These are phyloP conservation scores for Kodamaea hsintzibuensis DNA, from an alignment of 805 yeast genomes.

Conservation along the genomic window DNA sequence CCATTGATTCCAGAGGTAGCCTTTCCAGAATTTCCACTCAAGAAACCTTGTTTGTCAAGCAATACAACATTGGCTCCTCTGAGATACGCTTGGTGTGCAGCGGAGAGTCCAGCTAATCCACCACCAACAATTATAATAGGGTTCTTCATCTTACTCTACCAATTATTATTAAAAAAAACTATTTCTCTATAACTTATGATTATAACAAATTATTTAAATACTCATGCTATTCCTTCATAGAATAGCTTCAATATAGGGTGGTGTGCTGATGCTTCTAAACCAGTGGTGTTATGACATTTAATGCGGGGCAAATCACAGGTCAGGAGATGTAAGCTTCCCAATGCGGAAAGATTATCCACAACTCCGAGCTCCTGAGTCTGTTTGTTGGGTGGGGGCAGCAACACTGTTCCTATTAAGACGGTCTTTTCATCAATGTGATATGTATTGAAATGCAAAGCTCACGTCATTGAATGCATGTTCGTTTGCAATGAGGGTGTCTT, in stretches of 20 bases:
- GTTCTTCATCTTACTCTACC: conserved; percentile 18
- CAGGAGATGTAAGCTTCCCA: conserved; percentile 6
- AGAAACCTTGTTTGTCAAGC: conserved; percentile 59
- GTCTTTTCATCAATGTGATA: conserved; percentile 60
- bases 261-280: neutral
- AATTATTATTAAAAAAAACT: neutral
- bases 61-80: conserved; percentile 55
- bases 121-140: conserved; percentile 62
- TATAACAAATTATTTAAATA: neutral
- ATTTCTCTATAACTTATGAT: neutral
- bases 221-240: neutral
- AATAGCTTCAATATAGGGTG: neutral
- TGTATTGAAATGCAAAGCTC: conserved; percentile 88
- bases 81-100: conserved; percentile 57
- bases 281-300: conserved; percentile 1
- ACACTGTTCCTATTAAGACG: neutral
- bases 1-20: conserved; percentile 75
- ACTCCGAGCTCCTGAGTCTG: neutral
- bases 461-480: conserved; percentile 71
- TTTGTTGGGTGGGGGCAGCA: neutral
- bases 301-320: conserved; percentile 4
- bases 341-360: conserved; percentile 1
- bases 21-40: conserved; percentile 66
- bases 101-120: conserved; percentile 63
- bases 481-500: conserved; percentile 75